phyloP scores from a whole-genome alignment of 2,329 filamentous ascomycete species.

The Trichophyton schoenleinii region DNA sequence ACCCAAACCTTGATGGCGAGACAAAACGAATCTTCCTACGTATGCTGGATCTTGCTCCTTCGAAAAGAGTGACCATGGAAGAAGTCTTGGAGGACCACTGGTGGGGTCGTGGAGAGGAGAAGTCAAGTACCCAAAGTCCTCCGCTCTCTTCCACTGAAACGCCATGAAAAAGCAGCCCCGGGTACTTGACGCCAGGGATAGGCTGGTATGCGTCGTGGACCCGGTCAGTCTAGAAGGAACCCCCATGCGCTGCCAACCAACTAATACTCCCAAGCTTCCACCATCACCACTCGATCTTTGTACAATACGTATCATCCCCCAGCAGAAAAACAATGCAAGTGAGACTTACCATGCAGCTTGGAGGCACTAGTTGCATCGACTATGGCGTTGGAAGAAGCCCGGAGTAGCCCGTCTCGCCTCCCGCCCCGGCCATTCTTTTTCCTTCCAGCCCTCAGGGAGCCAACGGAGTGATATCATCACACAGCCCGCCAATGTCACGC shows the following conservation, averaged over 20 bases:
- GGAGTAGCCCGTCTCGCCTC: too few species aligned
- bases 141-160: not conserved
- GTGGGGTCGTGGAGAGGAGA: not conserved
- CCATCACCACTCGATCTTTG: not conserved
- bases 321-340: too few species aligned
- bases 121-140: not conserved
- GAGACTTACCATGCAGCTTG: not conserved
- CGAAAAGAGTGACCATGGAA: not conserved
- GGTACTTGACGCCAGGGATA: not conserved
- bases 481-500: not conserved
- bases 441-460: too few species aligned
- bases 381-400: too few species aligned
- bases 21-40: slow-evolving; percentile 18
- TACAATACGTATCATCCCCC: not conserved
- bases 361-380: not conserved
- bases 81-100: not conserved
- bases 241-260: not conserved
- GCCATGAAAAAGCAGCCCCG: not conserved
- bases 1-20: slow-evolving; percentile 21
- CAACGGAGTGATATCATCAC: not conserved
- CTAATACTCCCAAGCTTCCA: not conserved
- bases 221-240: not conserved
- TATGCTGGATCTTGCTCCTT: not conserved
- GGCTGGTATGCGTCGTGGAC: not conserved
- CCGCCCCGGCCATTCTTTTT: too few species aligned